Base-by-base conservation (phyloP, 2,329 filamentous ascomycete species). In the Colletotrichum tamarilloi region DNA sequence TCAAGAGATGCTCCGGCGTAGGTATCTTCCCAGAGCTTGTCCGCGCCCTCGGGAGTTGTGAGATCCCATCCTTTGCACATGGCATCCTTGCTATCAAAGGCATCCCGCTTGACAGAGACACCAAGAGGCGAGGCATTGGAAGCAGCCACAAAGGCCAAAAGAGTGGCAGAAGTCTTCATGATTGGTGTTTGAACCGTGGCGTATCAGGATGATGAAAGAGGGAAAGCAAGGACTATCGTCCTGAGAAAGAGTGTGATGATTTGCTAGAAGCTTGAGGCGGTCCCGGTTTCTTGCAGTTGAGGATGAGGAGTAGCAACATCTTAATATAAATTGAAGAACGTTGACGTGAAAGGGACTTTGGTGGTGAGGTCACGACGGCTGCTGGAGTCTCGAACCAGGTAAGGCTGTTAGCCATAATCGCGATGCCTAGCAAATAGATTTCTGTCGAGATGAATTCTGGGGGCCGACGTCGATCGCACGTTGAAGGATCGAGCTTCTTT, bases 31-130 rank as follows among this genome's bases (percentile, higher is more conserved):
- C 66, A 68, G 5, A 68, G 66, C 28, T 63, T 63, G 38, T 63
- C 66, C n/a, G 53, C 66, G 30, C 66, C 66, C 42, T 62, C 66
- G 8, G 66, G 42, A 16, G 58, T 56, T 55, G 42, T 49, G 11
- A 68, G 57, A 38, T 68, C 66, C 66, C 66, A 68, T 9, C 66
- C 66, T 32, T 68, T 68, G 66, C 66, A 68, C 28, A 68, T 32
- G 4, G 57, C 28, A 26, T 68, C 66, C 46, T 68, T 68, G 66
- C 42, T 57, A 16, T 68, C 58, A 9, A 64, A 32, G 19, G n/a
- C 62, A 14, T 64, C 62, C 19, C 62, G 62, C 28, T 64, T 55
- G 52, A 24, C 52, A 11, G 24, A 53, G 7, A 42, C 11, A 6
- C 32, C 38, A 32, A 64, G 26, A 7, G 62, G 62, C 62, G 62